phyloP scores from a whole-genome alignment of 129 eudicot species.

The Artemisia annua region DNA sequence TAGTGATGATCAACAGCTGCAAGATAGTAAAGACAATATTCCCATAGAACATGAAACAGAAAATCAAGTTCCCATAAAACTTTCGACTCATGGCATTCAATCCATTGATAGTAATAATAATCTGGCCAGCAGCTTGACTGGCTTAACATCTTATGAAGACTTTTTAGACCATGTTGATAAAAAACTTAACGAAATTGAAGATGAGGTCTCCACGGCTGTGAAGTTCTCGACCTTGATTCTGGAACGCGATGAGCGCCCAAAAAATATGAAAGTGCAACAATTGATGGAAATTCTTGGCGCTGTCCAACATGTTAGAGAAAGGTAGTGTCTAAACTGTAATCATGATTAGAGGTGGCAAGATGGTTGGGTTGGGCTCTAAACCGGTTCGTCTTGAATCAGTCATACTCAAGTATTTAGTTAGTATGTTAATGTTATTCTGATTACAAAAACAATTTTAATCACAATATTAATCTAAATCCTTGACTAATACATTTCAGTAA shows the following conservation, averaged over 20 bases:
- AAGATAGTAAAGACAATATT: constrained; percentile 30
- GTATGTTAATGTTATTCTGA: no score
- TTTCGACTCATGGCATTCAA: constrained; percentile 1
- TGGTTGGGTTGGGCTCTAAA: background rate
- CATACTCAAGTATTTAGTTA: background rate
- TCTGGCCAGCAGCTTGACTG: constrained; percentile 28
- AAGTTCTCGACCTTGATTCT: constrained; percentile 52
- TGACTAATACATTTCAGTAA: no score
- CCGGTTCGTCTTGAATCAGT: background rate
- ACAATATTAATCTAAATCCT: no score
- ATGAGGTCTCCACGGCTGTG: constrained; percentile 50
- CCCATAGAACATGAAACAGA: constrained; percentile 19
- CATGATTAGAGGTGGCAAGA: background rate
- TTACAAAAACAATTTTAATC: no score
- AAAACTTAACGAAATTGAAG: constrained; percentile 59
- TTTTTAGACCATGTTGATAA: constrained; percentile 59
- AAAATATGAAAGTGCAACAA: constrained; percentile 56
- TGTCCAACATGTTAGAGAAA: constrained; percentile 55
- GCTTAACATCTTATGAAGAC: constrained; percentile 56
- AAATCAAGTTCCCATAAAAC: constrained; percentile 18
- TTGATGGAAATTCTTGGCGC: constrained; percentile 55
- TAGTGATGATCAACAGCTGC: constrained; percentile 32
- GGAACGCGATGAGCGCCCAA: constrained; percentile 44
- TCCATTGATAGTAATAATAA: constrained; percentile 20
- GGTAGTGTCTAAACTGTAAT: constrained; percentile 37